Evolutionary conservation across 257 asterid genomes (phyloP), one percentile per base, ranked within the genome.

Genomic region (Penstemon davidsonii): DNA sequence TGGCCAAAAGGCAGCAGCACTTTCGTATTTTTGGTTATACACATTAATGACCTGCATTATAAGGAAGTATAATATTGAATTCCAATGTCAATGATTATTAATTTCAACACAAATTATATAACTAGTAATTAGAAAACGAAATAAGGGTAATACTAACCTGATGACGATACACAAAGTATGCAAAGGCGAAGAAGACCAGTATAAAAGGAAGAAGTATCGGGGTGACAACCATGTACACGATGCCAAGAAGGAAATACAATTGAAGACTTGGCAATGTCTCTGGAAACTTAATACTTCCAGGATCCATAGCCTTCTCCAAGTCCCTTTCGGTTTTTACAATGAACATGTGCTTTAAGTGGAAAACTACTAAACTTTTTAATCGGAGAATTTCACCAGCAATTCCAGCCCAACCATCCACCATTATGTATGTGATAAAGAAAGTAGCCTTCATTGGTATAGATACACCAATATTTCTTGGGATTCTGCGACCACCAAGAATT

Each of bases 391-490:
- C 97, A 56, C 90, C 63, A 36, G 98, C 98, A 37, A 90, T 87
- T 75, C 95, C 94, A 41, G 98, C 98, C 98, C 97, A 93, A 42
- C 98, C 97, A 60, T 93, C 98, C 7, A 92, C 81, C 98, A 90
- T 88, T 72, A 85, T 87, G 67, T 86, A 93, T 1, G 97, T 90
- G 57, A 93, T 87, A 62, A 92, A 92, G 91, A 92, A 92, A 52
- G 94, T 92, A 55, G 96, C 98, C 75, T 92, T 93, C 94, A 81
- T 85, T 33, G 98, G 98, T 77, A 93, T 93, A 5, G 98, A 90
- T 40, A 93, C 95, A 11, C 97, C 98, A 54, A 93, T 90, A 62
- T 76, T 93, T 77, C 90, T 83, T 9, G 98, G 98, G 71, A 93
- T 90, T 80, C 98, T 90, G 81, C 66, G 77, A 74, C 42, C 37